Evolutionary conservation across 1,284 basidiomycete genomes (phyloP).

Genomic region (Cutaneotrichosporon curvatum): DNA sequence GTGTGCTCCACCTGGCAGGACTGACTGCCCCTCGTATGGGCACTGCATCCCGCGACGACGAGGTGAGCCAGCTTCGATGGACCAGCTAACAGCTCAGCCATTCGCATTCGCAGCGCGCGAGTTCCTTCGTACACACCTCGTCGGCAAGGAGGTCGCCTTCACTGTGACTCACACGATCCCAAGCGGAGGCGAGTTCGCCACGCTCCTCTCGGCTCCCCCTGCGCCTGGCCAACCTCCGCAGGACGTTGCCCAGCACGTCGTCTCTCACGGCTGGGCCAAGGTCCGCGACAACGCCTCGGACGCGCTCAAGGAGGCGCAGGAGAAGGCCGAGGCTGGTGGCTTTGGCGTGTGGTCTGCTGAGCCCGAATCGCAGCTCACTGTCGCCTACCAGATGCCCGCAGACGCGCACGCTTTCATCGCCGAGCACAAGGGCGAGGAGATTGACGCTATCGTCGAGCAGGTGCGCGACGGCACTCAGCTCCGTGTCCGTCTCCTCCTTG

Average conservation of each 20-base stretch:
- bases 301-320: constrained; percentile 53
- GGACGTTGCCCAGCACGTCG: constrained; percentile 70
- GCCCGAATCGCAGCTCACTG: constrained; percentile 63
- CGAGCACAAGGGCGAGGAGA: constrained; percentile 80
- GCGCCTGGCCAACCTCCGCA: constrained; percentile 44
- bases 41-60: constrained; percentile 71
- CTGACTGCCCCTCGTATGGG: constrained; percentile 73
- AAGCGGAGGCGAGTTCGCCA: constrained; percentile 43
- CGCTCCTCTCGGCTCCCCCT: constrained; percentile 40
- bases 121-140: constrained; percentile 72
- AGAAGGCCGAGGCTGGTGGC: constrained; percentile 66
- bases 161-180: constrained; percentile 40
- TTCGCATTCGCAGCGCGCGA: constrained; percentile 92
- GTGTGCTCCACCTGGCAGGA: constrained; percentile 78
- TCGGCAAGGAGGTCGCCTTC: constrained; percentile 68
- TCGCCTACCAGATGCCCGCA: constrained; percentile 80
- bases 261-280: constrained; percentile 84
- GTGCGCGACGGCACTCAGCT: constrained; percentile 89
- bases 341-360: constrained; percentile 79
- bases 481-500: constrained; percentile 78
- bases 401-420: constrained; percentile 83
- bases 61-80: constrained; percentile 51
- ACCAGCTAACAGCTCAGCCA: constrained; percentile 50
- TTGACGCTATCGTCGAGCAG: constrained; percentile 89
- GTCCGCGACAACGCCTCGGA: constrained; percentile 77